Base-by-base conservation (phyloP, 2,329 filamentous ascomycete genomes). In the Aphanocladium album region DNA sequence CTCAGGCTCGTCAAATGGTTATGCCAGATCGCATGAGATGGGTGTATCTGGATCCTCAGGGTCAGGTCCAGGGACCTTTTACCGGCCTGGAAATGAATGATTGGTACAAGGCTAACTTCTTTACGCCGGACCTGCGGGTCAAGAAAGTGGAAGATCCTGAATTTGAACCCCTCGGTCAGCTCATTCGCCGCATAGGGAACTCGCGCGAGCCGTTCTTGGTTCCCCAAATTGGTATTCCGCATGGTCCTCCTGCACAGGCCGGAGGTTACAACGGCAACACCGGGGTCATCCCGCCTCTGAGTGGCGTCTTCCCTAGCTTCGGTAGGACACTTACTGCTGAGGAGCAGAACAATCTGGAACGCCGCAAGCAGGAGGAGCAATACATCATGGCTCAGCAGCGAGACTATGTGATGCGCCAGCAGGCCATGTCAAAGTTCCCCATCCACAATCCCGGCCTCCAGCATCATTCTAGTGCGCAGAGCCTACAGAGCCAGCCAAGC, bases 1-100 rank as follows among this genome's bases (percentile, higher is more conserved):
- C 83, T 53, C 88, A 92, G 65, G 83, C 91, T 64, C 88, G 91
- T 17, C 93, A 89, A 49, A 98, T 99, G 93, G 93, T 99, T 5
- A 98, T 99, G 95, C 95, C 95, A 2, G 95, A 99, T 73, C 84
- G 96, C 16, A 99, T 99, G 92, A 84, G 93, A 68, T 99, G 95
- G 95, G 93, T 97, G 19, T 99, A 99, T 72, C 87, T 96, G 57
- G 95, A 99, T 71, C 95, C 95, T 5, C 91, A 96, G 71, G 92
- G 92, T 23, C 89, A 91, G 64, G 88, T 91, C 6, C 95, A 99
- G 71, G 95, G 95, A 0, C 95, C 95, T 0, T 99, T 95, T 76
- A 97, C 92, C 43, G 95, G 95, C 1, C 79, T 99, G 54, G 95
- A 99, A 75, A 99, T 99, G 95, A 96, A 99, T 67, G 96, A 99